Evolutionary conservation across 164 flowering plant species (phyloP).

Genomic region (Taxillus chinensis): DNA sequence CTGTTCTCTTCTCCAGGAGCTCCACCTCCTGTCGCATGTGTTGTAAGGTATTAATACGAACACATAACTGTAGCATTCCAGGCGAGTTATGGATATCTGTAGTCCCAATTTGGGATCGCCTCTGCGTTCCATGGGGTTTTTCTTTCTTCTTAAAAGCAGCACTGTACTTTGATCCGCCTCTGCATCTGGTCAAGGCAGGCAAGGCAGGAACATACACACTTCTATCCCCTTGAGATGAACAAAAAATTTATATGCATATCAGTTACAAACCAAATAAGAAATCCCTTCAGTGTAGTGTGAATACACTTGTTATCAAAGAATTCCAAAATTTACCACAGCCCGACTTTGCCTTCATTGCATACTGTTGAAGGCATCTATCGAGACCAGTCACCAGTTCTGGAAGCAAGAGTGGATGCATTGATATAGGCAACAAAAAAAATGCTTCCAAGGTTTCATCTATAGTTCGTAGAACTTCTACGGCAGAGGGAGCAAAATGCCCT

Average conservation of each 20-base stretch:
- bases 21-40: slow-evolving; percentile 54
- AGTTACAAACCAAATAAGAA: too few species aligned
- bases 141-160: slow-evolving; percentile 45
- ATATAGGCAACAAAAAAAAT: slow-evolving; percentile 55
- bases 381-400: slow-evolving; percentile 41
- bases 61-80: slow-evolving; percentile 59
- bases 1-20: slow-evolving; percentile 38
- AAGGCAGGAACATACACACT: slow-evolving; percentile 32
- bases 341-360: slow-evolving; percentile 38
- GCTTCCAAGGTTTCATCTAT: slow-evolving; percentile 58
- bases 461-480: slow-evolving; percentile 48
- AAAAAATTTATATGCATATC: background rate
- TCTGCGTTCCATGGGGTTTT: slow-evolving; percentile 27
- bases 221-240: slow-evolving; percentile 29
- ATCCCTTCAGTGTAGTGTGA: too few species aligned
- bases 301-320: too few species aligned
- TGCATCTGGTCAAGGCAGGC: slow-evolving; percentile 55
- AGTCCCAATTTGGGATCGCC: slow-evolving; percentile 45
- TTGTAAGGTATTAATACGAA: slow-evolving; percentile 75
- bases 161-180: slow-evolving; percentile 31
- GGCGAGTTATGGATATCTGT: slow-evolving; percentile 34
- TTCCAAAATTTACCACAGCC: slow-evolving; percentile 40
- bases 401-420: slow-evolving; percentile 35
- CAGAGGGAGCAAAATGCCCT: slow-evolving; percentile 51
- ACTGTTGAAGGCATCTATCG: slow-evolving; percentile 42